A percentile compares a stretch with the other conserved stretches of the same genome.
phyloP scores from a whole-genome alignment of 208 protist species.

The Leishmania turanica region DNA sequence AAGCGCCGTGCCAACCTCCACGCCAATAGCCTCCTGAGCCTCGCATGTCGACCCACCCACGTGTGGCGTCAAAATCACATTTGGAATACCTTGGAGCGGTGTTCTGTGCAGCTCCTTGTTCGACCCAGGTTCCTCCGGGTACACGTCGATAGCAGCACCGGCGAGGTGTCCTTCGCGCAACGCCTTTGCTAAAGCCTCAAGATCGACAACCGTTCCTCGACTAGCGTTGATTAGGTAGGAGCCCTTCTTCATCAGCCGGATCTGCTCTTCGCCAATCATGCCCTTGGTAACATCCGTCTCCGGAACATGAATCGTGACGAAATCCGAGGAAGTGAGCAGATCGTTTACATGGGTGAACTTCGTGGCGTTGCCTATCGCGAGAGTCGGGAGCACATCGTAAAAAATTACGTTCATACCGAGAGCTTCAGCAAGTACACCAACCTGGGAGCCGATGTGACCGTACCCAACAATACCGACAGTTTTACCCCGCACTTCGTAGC shows the following conservation, averaged over 20 bases:
- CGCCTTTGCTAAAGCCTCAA: constrained; percentile 75
- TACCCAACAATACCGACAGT: constrained; percentile 94
- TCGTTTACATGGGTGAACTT: constrained; percentile 65
- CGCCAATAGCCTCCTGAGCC: constrained; percentile 91
- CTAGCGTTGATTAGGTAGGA: constrained; percentile 88
- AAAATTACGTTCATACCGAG: constrained; percentile 94
- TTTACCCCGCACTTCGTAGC: constrained; percentile 89
- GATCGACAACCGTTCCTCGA: constrained; percentile 84
- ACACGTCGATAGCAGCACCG: constrained; percentile 93
- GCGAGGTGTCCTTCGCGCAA: constrained; percentile 80
- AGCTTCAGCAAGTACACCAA: constrained; percentile 92
- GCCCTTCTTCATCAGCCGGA: constrained; percentile 76
- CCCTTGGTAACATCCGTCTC: constrained; percentile 74
- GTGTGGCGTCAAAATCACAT: constrained; percentile 95
- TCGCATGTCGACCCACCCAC: constrained; percentile 94
- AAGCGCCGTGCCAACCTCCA: constrained; percentile 88
- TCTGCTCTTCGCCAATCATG: constrained; percentile 76
- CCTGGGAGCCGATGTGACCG: constrained; percentile 94
- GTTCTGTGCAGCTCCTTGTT: constrained; percentile 52
- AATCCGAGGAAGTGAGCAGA: constrained; percentile 80
- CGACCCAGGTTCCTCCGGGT: constrained; percentile 84
- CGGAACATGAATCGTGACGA: constrained; percentile 94
- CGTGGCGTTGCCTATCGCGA: constrained; percentile 92
- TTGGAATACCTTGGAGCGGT: constrained; percentile 85
- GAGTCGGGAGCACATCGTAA: constrained; percentile 88